Evolutionary conservation across 441 rosid species (phyloP).

Genomic region (Arabidopsis lyrata): DNA sequence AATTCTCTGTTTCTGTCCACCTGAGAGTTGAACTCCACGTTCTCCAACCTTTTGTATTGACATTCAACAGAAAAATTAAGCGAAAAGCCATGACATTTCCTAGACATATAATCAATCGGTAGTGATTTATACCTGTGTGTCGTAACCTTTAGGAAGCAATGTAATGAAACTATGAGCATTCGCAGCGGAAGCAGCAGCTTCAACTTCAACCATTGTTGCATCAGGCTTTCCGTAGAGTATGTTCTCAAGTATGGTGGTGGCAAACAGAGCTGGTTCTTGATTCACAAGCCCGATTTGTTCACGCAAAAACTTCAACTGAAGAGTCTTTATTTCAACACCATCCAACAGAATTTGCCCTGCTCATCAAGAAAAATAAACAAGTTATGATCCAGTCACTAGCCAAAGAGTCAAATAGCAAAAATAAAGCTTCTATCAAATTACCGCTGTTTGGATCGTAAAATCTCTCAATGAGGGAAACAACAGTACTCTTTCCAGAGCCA

Average conservation of each 20-base stretch:
- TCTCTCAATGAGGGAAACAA: constrained; percentile 91
- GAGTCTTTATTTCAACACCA: constrained; percentile 81
- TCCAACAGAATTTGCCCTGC: constrained; percentile 93
- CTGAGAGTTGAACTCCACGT: constrained; percentile 95
- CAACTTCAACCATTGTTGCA: constrained; percentile 88
- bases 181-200: constrained; percentile 91
- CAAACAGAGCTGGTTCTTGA: constrained; percentile 98
- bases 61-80: constrained; percentile 6
- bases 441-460: constrained; percentile 95
- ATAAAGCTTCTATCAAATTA: constrained; percentile 40
- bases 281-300: constrained; percentile 95
- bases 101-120: too few relatives aligned
- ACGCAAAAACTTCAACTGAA: constrained; percentile 87
- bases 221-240: constrained; percentile 90
- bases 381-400: constrained; percentile 18
- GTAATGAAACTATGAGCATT: constrained; percentile 94
- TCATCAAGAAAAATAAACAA: constrained; percentile 41
- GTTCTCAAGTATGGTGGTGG: constrained; percentile 93
- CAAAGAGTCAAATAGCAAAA: constrained; percentile 4
- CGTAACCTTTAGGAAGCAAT: constrained; percentile 91
- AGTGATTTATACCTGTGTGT: constrained; percentile 96
- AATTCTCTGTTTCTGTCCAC: constrained; percentile 97
- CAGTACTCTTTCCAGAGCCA: constrained; percentile 98
- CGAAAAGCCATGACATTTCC: background rate
- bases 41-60: constrained; percentile 74